phyloP scores from a whole-genome alignment of 2,329 filamentous ascomycete genomes.

The Blastomyces silverae region DNA sequence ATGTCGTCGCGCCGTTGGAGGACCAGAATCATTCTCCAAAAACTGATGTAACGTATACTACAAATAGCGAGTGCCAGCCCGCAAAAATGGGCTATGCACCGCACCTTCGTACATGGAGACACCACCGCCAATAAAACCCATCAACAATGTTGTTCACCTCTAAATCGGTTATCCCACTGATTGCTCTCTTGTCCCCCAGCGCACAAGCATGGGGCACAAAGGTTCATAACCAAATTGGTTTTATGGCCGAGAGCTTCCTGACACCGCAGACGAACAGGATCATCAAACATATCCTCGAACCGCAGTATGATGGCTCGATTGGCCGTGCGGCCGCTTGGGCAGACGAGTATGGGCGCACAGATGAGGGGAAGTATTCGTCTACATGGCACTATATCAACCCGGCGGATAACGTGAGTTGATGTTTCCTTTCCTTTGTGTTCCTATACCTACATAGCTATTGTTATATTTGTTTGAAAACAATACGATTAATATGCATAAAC shows the following conservation, averaged over 20 bases:
- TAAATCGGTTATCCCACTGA: neutral
- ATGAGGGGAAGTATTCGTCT: conserved; percentile 12
- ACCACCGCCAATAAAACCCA: neutral
- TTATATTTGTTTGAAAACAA: neutral
- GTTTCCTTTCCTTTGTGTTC: neutral
- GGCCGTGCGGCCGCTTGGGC: conserved; percentile 15
- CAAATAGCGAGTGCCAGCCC: conserved; percentile 1
- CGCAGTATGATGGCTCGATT: conserved; percentile 14
- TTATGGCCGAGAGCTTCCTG: conserved; percentile 15
- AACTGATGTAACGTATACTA: conserved; percentile 1
- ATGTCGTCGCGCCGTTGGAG: neutral
- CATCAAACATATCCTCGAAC: conserved; percentile 13
- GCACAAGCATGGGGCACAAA: conserved; percentile 14
- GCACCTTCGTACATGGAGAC: neutral
- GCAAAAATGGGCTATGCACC: neutral
- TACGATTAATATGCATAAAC: neutral
- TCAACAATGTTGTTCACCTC: neutral
- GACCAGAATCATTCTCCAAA: neutral
- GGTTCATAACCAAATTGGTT: conserved; percentile 14
- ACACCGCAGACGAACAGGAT: conserved; percentile 5
- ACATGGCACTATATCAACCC: conserved; percentile 15
- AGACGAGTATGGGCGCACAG: conserved; percentile 11
- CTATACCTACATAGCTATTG: neutral
- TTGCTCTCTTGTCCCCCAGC: neutral
- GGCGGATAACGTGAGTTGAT: conserved; percentile 12